Evolutionary conservation across 345 rosid genomes (phyloP).

Genomic region (Gossypioides kirkii): DNA sequence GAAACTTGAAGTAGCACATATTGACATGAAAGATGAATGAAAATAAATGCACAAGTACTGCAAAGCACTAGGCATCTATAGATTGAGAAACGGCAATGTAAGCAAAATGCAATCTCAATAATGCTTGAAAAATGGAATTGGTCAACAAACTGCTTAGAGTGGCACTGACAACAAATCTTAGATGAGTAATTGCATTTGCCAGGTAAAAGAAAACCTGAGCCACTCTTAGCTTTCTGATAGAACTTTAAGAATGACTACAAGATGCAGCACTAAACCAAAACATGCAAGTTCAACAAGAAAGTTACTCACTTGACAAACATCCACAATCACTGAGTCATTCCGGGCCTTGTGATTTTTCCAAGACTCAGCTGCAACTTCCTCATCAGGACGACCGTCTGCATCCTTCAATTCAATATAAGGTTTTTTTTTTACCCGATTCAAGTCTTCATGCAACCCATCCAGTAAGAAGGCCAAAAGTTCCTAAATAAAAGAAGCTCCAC

Average conservation of each 20-base stretch:
- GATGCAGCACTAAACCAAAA: background rate
- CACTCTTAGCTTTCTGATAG: background rate
- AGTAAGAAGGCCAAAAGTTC: constrained; percentile 87
- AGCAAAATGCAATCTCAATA: background rate
- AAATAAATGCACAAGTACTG: background rate
- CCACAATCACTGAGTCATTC: constrained; percentile 91
- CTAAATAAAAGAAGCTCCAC: constrained; percentile 26
- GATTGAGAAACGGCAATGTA: background rate
- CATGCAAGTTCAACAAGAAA: constrained; percentile 12
- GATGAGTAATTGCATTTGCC: background rate
- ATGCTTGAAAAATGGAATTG: background rate
- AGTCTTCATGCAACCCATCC: constrained; percentile 95
- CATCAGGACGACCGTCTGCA: constrained; percentile 73
- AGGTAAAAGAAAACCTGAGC: background rate
- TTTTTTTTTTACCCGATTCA: constrained; percentile 81
- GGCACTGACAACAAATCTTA: background rate
- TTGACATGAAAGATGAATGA: constrained; percentile 4
- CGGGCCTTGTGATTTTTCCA: constrained; percentile 92
- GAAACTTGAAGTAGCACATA: background rate
- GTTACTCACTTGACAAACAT: constrained; percentile 76
- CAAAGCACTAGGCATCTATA: background rate
- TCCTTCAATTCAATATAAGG: constrained; percentile 88
- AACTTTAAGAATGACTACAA: background rate
- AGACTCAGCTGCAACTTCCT: constrained; percentile 79
- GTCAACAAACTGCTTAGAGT: background rate